Evolutionary conservation across 352 stramenopile genomes (phyloP).

Genomic region (Phytopythium kandeliae): DNA sequence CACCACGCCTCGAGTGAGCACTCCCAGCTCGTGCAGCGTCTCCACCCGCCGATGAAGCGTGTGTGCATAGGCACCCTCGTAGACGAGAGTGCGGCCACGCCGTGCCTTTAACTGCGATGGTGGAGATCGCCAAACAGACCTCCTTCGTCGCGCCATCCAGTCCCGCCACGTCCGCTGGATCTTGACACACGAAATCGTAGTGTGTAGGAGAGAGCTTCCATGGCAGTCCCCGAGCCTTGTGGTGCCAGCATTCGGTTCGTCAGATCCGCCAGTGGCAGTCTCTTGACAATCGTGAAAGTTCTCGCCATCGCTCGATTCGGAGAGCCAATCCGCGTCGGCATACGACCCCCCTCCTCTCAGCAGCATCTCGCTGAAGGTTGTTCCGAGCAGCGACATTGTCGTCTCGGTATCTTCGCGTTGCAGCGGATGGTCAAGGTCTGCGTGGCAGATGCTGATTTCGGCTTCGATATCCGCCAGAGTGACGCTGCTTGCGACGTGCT

Average conservation of each 20-base stretch:
- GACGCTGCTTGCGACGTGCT: background rate
- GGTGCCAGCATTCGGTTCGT: too few species aligned
- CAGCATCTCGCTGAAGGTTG: conserved; percentile 13
- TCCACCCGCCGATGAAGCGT: conserved; percentile 1
- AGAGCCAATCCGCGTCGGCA: conserved; percentile 1
- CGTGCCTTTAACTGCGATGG: background rate
- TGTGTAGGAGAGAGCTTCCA: background rate
- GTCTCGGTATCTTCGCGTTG: conserved; percentile 26
- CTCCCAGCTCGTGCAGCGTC: background rate
- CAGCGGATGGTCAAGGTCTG: conserved; percentile 1
- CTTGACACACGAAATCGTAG: conserved; percentile 4
- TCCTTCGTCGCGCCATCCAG: conserved; percentile 4
- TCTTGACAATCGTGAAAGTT: conserved; percentile 6
- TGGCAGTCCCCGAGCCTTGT: background rate
- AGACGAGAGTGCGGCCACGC: background rate
- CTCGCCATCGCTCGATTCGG: conserved; percentile 3
- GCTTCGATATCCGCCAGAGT: conserved; percentile 1
- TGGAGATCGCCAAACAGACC: background rate
- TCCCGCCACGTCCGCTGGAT: conserved; percentile 14
- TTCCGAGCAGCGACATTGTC: conserved; percentile 18
- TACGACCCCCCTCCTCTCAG: background rate
- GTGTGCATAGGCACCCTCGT: background rate
- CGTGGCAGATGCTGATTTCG: conserved; percentile 1
- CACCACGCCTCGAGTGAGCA: background rate
- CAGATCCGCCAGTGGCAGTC: background rate